Percentiles rank a stretch among this genome's conserved stretches.
These are phyloP conservation scores for Neofusicoccum sp. DNA, from an alignment of 2,329 filamentous ascomycete genomes.

Conservation along the genomic window DNA sequence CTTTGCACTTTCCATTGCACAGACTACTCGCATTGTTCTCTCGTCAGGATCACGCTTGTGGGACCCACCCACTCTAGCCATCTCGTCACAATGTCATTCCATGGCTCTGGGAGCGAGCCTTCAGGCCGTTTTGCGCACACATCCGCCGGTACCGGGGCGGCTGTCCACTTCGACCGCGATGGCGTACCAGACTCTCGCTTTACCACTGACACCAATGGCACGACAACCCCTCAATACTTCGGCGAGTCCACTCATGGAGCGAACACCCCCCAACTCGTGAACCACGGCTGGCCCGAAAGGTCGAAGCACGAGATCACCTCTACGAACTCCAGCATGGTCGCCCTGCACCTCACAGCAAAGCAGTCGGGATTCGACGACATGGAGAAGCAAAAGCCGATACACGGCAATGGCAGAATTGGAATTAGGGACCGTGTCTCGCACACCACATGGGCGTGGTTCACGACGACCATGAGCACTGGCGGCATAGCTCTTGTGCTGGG, in stretches of 20 bases:
- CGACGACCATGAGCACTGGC: conserved; percentile 52
- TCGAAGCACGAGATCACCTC: conserved; percentile 5
- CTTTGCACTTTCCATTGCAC: neutral
- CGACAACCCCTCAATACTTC: conserved; percentile 9
- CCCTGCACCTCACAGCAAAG: neutral
- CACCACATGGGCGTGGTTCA: conserved; percentile 54
- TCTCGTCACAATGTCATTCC: neutral
- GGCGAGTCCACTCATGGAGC: conserved; percentile 1
- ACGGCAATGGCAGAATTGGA: neutral
- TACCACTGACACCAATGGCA: neutral
- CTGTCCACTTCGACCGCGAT: neutral
- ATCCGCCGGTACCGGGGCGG: neutral
- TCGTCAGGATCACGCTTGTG: conserved; percentile 2
- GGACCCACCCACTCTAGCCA: neutral
- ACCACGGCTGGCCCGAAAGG: conserved; percentile 3
- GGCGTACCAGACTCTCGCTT: neutral
- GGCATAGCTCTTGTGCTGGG: conserved; percentile 49
- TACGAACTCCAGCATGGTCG: conserved; percentile 3
- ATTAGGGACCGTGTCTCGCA: conserved; percentile 35
- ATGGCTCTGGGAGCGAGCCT: neutral
- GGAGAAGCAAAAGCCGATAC: neutral
- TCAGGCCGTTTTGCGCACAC: neutral
- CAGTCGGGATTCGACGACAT: neutral
- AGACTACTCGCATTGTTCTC: conserved; percentile 8
- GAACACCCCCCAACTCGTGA: neutral